phyloP scores from a whole-genome alignment of 2,329 filamentous ascomycete genomes.

The Phialemoniopsis sp. region DNA sequence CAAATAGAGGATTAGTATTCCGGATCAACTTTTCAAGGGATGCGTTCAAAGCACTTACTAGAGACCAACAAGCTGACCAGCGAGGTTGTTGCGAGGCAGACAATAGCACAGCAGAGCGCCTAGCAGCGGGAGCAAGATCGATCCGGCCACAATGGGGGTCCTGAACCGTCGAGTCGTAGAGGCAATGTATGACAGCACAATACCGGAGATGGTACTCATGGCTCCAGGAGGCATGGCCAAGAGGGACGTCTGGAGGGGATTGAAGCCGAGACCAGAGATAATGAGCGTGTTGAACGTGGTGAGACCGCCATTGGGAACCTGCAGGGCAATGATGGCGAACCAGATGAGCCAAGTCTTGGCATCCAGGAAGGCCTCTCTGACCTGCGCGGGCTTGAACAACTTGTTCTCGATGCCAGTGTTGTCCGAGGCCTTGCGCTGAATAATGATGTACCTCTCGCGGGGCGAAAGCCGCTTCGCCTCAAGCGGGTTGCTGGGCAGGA shows the following conservation, averaged over 20 bases:
- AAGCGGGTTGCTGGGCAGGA: conserved; percentile 15
- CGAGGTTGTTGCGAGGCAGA: conserved; percentile 12
- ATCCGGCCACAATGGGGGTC: conserved; percentile 18
- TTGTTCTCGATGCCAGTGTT: conserved; percentile 14
- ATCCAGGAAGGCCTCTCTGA: conserved; percentile 11
- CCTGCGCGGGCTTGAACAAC: conserved; percentile 11
- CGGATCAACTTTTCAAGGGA: conserved; percentile 37
- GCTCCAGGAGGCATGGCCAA: conserved; percentile 22
- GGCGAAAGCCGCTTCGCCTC: conserved; percentile 6
- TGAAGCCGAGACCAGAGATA: conserved; percentile 13
- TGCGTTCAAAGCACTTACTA: conserved; percentile 4
- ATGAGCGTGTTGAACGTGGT: conserved; percentile 11
- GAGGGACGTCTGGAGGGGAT: conserved; percentile 17
- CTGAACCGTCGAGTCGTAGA: neutral
- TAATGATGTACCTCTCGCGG: conserved; percentile 9
- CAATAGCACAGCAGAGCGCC: conserved; percentile 27
- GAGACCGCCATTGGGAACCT: conserved; percentile 14
- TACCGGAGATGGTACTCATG: conserved; percentile 10
- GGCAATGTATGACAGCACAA: conserved; percentile 14
- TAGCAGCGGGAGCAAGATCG: conserved; percentile 25
- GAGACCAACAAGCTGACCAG: conserved; percentile 13
- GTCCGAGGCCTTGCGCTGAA: conserved; percentile 14
- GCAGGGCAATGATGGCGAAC: conserved; percentile 13
- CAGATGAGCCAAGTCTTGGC: conserved; percentile 16
- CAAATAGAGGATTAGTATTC: conserved; percentile 27